Conservation (phyloP, 169 alveolate species). For the Eimeria praecox region DNA sequence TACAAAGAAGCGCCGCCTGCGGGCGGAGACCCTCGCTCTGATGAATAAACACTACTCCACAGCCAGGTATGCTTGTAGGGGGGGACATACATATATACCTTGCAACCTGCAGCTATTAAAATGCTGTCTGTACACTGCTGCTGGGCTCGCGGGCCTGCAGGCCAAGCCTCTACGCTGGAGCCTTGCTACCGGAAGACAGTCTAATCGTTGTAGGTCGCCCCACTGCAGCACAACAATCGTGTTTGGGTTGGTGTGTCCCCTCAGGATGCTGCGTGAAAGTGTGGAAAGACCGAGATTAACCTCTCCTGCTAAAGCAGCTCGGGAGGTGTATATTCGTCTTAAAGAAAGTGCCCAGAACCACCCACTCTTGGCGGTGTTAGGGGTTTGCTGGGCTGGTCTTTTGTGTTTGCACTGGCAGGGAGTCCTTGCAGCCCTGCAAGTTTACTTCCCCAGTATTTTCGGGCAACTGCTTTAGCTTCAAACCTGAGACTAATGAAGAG, state of each 20-base stretch:
- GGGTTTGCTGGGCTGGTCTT: conserved; percentile 30
- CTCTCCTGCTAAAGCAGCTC: background rate
- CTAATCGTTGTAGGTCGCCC: background rate
- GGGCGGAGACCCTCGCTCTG: conserved; percentile 24
- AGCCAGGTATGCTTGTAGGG: conserved; percentile 11
- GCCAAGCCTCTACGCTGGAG: background rate
- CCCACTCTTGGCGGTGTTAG: conserved; percentile 55
- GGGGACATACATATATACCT: background rate
- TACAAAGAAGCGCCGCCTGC: conserved; percentile 20
- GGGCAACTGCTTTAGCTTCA: background rate
- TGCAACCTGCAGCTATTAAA: background rate
- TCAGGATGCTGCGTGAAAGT: conserved; percentile 47
- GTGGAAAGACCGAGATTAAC: background rate
- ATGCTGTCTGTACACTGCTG: background rate
- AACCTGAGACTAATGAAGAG: background rate
- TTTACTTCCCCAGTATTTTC: conserved; percentile 47
- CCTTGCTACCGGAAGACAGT: background rate
- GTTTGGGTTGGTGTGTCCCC: background rate
- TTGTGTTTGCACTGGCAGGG: conserved; percentile 63
- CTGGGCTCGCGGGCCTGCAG: background rate
- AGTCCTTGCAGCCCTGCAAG: conserved; percentile 42
- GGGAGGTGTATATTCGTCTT: background rate
- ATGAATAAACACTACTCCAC: conserved; percentile 6
- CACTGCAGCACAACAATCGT: background rate
- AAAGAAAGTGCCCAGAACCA: background rate